Conservation (phyloP, 2,329 filamentous ascomycete genomes). For the Erysiphe pulchra region DNA sequence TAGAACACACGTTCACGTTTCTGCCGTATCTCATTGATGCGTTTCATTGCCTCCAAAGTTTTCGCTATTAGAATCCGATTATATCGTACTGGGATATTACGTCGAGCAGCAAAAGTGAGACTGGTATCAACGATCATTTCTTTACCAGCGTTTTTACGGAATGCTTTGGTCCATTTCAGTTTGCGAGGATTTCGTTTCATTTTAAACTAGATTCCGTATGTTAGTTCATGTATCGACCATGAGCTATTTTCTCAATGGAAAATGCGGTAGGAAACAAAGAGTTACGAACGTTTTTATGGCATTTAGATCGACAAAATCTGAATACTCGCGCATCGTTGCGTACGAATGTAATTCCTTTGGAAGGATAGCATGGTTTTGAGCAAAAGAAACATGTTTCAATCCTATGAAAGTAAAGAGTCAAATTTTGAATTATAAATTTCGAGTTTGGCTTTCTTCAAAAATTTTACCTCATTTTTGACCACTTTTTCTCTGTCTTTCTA, state of each 20-base stretch:
- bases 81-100: constrained; percentile 89
- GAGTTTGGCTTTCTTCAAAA: no score
- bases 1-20: constrained; percentile 80
- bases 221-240: not conserved
- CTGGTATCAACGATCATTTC: constrained; percentile 83
- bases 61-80: constrained; percentile 73
- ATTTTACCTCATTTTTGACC: no score
- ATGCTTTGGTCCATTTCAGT: constrained; percentile 90
- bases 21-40: constrained; percentile 61
- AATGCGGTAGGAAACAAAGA: not conserved
- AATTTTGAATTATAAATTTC: no score
- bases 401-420: constrained; percentile 9
- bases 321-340: constrained; percentile 21
- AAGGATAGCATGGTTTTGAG: constrained; percentile 39
- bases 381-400: constrained; percentile 47
- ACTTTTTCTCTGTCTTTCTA: no score
- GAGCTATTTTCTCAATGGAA: no score
- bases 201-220: constrained; percentile 35
- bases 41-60: constrained; percentile 78
- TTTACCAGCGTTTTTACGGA: constrained; percentile 64
- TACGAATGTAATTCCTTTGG: constrained; percentile 25
- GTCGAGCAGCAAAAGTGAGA: constrained; percentile 70
- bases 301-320: constrained; percentile 28
- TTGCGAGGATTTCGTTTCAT: constrained; percentile 97
- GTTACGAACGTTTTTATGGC: constrained; percentile 16